Evolutionary conservation across 441 rosid genomes (phyloP), one percentile per base, ranked within the genome.

Genomic region (Populus hybrid): DNA sequence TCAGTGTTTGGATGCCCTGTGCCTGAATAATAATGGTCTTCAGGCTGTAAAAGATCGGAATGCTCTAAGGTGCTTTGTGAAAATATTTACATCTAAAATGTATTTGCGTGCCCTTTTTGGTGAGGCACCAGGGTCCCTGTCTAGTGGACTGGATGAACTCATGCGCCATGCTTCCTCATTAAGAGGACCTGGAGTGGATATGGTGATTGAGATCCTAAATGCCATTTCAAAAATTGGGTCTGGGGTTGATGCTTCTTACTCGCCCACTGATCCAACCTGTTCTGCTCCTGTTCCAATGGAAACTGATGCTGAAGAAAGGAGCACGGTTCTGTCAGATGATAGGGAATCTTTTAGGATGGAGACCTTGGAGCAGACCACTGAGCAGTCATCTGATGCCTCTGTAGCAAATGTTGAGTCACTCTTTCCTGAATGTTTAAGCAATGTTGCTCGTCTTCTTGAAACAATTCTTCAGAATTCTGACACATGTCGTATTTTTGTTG

Each of bases 1-100:
- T 72, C 98, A 94, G 81, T 94, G 97, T 83, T 85, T 96, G 90
- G 99, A 93, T 90, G 98, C 99, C 34, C 87, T 96, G 82, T 96
- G 99, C 86, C 90, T 96, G 75, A 96, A 92, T 83, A 86, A 83
- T 79, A 91, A 87, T 73, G 99, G 98, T 59, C 98, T 94, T 83
- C 94, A 89, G 86, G 96, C 97, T 67, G 97, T 96, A 70, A 90
- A 85, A 85, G 98, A 96, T 82, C 85, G 89, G 67, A 91, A 89
- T 84, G 94, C 98, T 50, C 84, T 96, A 88, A 88, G 92, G 82
- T 94, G 97, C 84, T 93, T 96, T 87, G 94, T 96, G 73, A 91
- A 93, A 85, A 91, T 93, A 77, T 96, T 96, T 83, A 94, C 98
- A 66, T 91, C 95, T 65, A 80, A 89, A 72, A 80, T 89, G 26